Evolutionary conservation across 768 basidiomycete species (phyloP), one percentile per base, ranked within the genome.

Genomic region (Jaapia argillacea): DNA sequence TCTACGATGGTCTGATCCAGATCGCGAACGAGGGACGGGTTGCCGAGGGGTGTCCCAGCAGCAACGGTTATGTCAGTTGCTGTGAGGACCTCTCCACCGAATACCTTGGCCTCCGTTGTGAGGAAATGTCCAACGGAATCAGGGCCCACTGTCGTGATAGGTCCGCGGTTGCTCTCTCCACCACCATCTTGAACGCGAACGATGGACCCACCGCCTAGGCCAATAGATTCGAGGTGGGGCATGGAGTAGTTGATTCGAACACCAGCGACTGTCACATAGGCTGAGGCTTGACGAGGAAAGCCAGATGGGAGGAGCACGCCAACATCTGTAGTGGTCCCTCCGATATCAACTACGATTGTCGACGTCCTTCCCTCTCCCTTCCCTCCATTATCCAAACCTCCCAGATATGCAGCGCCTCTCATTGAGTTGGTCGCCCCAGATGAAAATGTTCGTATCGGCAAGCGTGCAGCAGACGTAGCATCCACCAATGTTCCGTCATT

Each of bases 261-360:
- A 0, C 75, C 79, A 26, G 72, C 75, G 36, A 82, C 67, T 56
- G 79, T 72, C 23, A 74, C 72, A 52, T 73, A 72, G 1, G 77
- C 77, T 12, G 75, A 75, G 2, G 80, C 77, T 49, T 79, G 79
- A 16, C 75, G 59, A 23, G 78, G 79, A 54, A 79, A 77, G 5
- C 78, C 78, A 12, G 67, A 70, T 1, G 76, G 73, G 33, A 80
- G 58, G 6, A 82, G 10, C 36, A 80, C 72, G 14, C 80, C 79
- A 5, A 81, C 72, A 48, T 81, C 80, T 1, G 76, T 75, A 13
- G 78, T 79, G 1, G 80, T 82, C 0, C 79, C 79, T 38, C 80
- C 81, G 45, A 81, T 64, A 38, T 38, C 37, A 7, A 38, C 37
- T 7, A 38, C 37, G 22, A 38, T 22, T 7, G 28, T 33, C 10